These are phyloP conservation scores for Trapa bicornis DNA, from an alignment of 345 rosid species.

Conservation along the genomic window DNA sequence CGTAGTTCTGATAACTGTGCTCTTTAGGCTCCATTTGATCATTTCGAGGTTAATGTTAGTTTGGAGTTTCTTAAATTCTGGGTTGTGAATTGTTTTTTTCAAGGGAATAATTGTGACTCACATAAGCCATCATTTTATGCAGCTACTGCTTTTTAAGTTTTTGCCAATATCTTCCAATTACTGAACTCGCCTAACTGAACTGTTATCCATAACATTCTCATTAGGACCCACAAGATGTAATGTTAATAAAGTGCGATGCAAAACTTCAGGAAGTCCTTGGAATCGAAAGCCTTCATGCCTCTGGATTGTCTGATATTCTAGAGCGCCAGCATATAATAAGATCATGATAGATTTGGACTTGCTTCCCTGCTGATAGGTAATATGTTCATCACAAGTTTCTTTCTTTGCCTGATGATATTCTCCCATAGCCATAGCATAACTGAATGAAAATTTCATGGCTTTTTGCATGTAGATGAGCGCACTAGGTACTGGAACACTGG, in stretches of 20 bases:
- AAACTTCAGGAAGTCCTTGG: conserved; percentile 26
- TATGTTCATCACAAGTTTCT: background rate
- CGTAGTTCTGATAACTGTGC: background rate
- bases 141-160: background rate
- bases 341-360: background rate
- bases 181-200: background rate
- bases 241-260: conserved; percentile 17
- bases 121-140: background rate
- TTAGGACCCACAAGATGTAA: conserved; percentile 18
- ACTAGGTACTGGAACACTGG: background rate
- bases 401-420: background rate
- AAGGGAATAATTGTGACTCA: background rate
- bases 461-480: background rate
- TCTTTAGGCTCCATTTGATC: background rate
- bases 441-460: background rate
- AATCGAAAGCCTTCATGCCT: conserved; percentile 19
- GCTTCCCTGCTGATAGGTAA: background rate
- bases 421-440: background rate
- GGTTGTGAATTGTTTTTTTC: background rate
- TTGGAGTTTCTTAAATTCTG: background rate
- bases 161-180: background rate
- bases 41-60: background rate
- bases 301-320: conserved; percentile 18
- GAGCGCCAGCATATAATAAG: conserved; percentile 17
- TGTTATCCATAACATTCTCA: background rate